Evolutionary conservation across 176 grass and related monocot genomes (phyloP).

Genomic region (Chrysopogon serrulatus): DNA sequence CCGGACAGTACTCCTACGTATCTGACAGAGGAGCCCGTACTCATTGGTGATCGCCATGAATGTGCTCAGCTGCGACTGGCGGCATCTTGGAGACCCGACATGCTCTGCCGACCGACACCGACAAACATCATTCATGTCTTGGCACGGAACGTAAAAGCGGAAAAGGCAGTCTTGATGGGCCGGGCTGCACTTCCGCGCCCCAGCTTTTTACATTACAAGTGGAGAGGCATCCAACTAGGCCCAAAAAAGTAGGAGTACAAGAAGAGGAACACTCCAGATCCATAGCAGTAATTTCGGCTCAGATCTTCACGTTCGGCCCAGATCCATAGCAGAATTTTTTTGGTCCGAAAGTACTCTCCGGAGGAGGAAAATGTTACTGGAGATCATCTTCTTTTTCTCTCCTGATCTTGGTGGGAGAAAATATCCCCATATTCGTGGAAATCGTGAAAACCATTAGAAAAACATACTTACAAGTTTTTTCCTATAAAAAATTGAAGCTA

Average conservation of each 20-base stretch:
- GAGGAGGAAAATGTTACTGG: too few species aligned
- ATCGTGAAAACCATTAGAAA: too few species aligned
- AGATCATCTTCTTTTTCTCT: too few species aligned
- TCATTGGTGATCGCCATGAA: background rate
- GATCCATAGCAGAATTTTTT: background rate
- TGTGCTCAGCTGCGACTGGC: background rate
- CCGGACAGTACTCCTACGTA: background rate
- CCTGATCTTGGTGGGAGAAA: too few species aligned
- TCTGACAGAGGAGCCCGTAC: background rate
- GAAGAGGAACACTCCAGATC: too few species aligned
- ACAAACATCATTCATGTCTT: slow-evolving; percentile 6
- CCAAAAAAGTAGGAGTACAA: background rate
- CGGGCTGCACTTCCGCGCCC: background rate
- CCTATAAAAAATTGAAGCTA: too few species aligned
- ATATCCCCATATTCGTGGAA: too few species aligned
- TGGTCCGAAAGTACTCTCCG: too few species aligned
- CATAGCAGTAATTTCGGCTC: too few species aligned
- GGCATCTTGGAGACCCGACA: background rate
- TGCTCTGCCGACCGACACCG: slow-evolving; percentile 4
- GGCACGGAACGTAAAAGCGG: background rate
- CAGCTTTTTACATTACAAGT: background rate
- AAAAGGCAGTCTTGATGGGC: background rate
- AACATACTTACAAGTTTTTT: too few species aligned
- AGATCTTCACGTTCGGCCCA: background rate
- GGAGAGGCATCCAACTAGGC: background rate